Evolutionary conservation across 2,329 filamentous ascomycete genomes (phyloP).

Genomic region (Chaetothyriales sp.): DNA sequence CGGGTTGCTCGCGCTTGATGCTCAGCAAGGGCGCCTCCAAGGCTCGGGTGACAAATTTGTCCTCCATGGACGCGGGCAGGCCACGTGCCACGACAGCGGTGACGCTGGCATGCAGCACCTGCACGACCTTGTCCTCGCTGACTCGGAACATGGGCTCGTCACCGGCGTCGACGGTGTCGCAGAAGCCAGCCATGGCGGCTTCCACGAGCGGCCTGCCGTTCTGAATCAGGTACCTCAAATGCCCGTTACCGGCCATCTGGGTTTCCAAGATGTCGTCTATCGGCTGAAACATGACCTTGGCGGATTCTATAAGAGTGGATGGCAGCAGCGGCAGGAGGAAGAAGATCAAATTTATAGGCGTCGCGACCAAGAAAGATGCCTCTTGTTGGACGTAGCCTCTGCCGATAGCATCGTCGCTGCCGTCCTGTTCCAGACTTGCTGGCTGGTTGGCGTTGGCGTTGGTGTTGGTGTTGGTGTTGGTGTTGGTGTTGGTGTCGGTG

Average conservation of each 20-base stretch:
- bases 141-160: constrained; percentile 77
- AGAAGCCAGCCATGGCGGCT: constrained; percentile 54
- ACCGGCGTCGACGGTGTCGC: constrained; percentile 69
- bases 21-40: constrained; percentile 64
- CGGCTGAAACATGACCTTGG: constrained; percentile 33
- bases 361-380: constrained; percentile 70
- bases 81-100: constrained; percentile 49
- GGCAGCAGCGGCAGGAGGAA: constrained; percentile 61
- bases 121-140: constrained; percentile 55
- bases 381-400: constrained; percentile 47
- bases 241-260: constrained; percentile 28
- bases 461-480: constrained; percentile 5
- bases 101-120: constrained; percentile 57
- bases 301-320: constrained; percentile 30
- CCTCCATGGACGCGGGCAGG: constrained; percentile 69
- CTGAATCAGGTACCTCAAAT: constrained; percentile 29
- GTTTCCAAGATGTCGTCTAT: constrained; percentile 37
- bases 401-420: constrained; percentile 3
- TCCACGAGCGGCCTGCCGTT: constrained; percentile 39
- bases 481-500: too few relatives aligned
- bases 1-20: constrained; percentile 42
- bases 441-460: constrained; percentile 5
- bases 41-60: constrained; percentile 62
- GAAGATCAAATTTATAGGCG: constrained; percentile 72
- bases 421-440: background rate